Conservation (phyloP, 495 filamentous ascomycete species). For the Xylaria longipes region DNA sequence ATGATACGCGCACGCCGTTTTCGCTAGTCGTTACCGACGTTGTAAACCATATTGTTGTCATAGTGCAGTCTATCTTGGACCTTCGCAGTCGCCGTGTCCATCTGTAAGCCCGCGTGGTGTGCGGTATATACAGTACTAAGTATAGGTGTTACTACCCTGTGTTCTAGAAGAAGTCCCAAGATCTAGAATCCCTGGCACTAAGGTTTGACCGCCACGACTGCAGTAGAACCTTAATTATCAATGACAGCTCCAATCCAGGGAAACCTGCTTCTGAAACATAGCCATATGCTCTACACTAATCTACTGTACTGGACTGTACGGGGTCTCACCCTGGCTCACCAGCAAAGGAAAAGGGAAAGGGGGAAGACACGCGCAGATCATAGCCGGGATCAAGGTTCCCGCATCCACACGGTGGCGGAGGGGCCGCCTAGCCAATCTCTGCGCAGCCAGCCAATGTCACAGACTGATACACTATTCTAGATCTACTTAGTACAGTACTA, state of each 20-base stretch:
- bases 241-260: constrained; percentile 1
- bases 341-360: neutral
- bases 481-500: too few species aligned
- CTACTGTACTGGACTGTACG: constrained; percentile 1
- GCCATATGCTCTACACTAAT: neutral
- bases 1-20: constrained; percentile 5
- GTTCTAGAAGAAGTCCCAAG: constrained; percentile 18
- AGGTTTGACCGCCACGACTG: constrained; percentile 14
- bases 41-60: neutral
- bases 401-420: neutral
- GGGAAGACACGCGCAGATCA: neutral
- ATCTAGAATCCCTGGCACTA: neutral
- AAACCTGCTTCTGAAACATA: constrained; percentile 13
- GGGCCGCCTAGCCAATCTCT: neutral
- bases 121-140: neutral
- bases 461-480: neutral
- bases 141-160: neutral
- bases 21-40: constrained; percentile 3
- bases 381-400: constrained; percentile 14
- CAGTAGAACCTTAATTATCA: constrained; percentile 9
- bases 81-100: neutral
- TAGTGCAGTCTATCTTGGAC: neutral
- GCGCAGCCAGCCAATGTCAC: constrained; percentile 4
- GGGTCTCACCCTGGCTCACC: neutral
- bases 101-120: neutral